A percentile compares a stretch with the other conserved stretches of the same genome.
Conservation (phyloP, 2,329 filamentous ascomycete genomes). For the Pseudogymnoascus sp. region DNA sequence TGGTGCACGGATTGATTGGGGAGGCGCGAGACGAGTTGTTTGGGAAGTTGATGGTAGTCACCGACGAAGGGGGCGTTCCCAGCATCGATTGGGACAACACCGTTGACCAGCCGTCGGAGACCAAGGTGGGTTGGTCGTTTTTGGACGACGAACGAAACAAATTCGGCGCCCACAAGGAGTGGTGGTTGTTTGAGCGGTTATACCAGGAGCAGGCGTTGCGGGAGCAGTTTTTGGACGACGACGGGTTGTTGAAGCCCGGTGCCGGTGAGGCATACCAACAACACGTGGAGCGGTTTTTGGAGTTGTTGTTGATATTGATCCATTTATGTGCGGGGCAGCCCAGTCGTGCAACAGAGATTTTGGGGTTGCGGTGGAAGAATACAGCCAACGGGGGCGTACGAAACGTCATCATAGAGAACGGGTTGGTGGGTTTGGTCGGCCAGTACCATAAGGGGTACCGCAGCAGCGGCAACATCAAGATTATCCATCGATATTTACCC, state of each 20-base stretch:
- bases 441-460: conserved; percentile 20
- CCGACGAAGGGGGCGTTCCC: not conserved
- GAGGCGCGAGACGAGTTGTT: too few relatives aligned
- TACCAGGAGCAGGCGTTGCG: conserved; percentile 10
- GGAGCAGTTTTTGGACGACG: conserved; percentile 8
- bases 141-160: conserved; percentile 10
- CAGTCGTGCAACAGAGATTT: conserved; percentile 11
- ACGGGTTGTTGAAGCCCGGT: conserved; percentile 9
- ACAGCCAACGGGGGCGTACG: conserved; percentile 10
- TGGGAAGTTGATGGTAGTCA: not conserved
- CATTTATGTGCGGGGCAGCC: conserved; percentile 10
- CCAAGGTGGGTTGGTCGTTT: conserved; percentile 6
- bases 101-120: conserved; percentile 8
- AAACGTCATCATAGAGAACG: conserved; percentile 14
- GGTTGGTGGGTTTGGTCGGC: conserved; percentile 17
- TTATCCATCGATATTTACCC: conserved; percentile 23
- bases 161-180: conserved; percentile 8
- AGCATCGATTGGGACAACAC: conserved; percentile 8
- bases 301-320: conserved; percentile 11
- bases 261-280: conserved; percentile 8
- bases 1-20: too few relatives aligned
- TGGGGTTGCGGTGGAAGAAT: conserved; percentile 13
- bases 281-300: conserved; percentile 10
- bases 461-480: conserved; percentile 19
- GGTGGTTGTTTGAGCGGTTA: not conserved